Conservation (phyloP, 2,329 filamentous ascomycete genomes). For the Botrytis paeoniae region DNA sequence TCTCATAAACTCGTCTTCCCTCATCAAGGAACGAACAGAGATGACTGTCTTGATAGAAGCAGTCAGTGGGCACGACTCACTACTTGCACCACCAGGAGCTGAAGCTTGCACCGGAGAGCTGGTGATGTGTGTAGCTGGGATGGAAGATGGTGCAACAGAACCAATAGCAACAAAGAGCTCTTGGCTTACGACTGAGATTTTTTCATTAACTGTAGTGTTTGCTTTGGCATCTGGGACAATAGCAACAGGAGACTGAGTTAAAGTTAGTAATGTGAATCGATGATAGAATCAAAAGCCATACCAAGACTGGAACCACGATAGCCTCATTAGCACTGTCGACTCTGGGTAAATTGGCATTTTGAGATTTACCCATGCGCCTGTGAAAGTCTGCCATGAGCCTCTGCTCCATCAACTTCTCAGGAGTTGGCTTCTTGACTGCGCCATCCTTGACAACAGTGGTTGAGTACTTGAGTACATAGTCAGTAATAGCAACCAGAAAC, state of each 20-base stretch:
- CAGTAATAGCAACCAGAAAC: background rate
- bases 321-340: background rate
- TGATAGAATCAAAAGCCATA: background rate
- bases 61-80: no score
- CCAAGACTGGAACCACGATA: background rate
- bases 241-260: background rate
- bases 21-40: background rate
- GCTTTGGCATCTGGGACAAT: background rate
- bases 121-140: background rate
- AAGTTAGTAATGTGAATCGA: background rate
- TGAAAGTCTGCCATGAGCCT: background rate
- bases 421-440: background rate
- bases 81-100: background rate
- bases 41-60: background rate
- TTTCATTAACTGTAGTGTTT: background rate
- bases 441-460: background rate
- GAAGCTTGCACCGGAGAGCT: background rate
- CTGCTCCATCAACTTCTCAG: background rate
- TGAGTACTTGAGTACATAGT: background rate
- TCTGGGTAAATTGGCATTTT: background rate
- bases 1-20: conserved; percentile 12
- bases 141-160: background rate
- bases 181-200: background rate
- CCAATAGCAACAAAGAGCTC: background rate
- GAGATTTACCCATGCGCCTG: background rate